Evolutionary conservation across 2,329 filamentous ascomycete genomes (phyloP), one percentile per base, ranked within the genome.

Genomic region (Tolypocladium album): DNA sequence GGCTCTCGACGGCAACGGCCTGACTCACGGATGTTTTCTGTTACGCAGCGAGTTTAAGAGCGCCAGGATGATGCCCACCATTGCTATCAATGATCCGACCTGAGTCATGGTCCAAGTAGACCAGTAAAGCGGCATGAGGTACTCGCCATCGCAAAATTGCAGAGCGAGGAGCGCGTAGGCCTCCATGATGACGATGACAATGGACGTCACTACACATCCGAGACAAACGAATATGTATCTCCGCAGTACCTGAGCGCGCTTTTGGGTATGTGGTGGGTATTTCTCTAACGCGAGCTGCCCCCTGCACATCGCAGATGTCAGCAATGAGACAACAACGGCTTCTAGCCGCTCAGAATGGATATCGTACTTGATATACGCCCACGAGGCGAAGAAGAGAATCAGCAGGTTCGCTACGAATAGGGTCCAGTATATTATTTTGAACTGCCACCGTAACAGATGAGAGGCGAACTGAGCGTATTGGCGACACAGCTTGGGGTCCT

Each of bases 71-170:
- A 85, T 80, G 36, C 83, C 83, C 15, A 79, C 68, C 66, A 85
- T 83, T 61, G 83, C 83, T 42, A 85, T 83, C 61, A 83, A 71
- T 1, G 80, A 80, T 7, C 82, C 83, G 2, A 85, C 71, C 64
- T 85, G 82, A 6, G 84, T 72, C 76, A 83, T 82, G 27, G 81
- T 82, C 81, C 82, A 85, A 2, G 82, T 83, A 0, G 82, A 79
- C 82, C 82, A 85, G 69, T 84, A 85, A 0, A 85, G 71, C 1
- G 78, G 77, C 71, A 84, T 84, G 59, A 85, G 75, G 64, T 84
- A 79, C 64, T 86, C 83, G 12, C 82, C 82, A 43, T 83, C 80
- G 63, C 83, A 86, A 64, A 83, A 86, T 64, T 85, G 80, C 5
- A 84, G 69, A 0, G 79, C 79, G 60, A 83, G 65, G 22, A 84